Base-by-base conservation (phyloP, 78 protist species). In the Diacronema lutheri region DNA sequence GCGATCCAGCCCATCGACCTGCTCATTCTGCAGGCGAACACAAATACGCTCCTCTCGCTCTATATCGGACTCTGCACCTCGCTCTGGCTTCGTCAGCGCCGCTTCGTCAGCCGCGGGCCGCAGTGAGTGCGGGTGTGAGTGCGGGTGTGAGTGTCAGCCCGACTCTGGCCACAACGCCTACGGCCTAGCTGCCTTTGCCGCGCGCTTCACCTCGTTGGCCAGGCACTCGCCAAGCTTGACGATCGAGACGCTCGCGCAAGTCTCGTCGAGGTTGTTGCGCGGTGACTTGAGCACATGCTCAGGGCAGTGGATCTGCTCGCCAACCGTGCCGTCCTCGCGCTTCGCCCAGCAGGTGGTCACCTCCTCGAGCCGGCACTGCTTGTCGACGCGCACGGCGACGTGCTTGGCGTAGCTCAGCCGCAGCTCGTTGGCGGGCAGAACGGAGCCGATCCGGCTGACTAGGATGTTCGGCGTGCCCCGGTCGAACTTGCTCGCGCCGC, bases 291-390 rank as follows among this genome's bases (percentile, higher is more conserved):
- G 7, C 58, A 76, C 82, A 14, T 76, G 66, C 44, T 38, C 41
- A 4, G 82, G 82, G 65, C 82, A 76, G 35, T 76, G 62, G 25
- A 76, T 11, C 65, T 76, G 82, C 82, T 9, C 46, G 14, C 65
- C 82, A 31, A 76, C 65, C 26, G n/a, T 9, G n/a, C 82, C 82
- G 10, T 55, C 66, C 29, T 65, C 35, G 12, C 0, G 25, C 65
- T 76, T 76, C 0, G 62, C 64, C 41, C 38, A 76, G 65, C 82
- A 76, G 14, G 44, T 33, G 14, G 82, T 76, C 23, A 76, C n/a
- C 65, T 76, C 82, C 4, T 21, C 1, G 21, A 76, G 44, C 7
- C n/a, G 37, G 65, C 82, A 76, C 25, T 33, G 29, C 26, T 56
- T n/a, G 65, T 46, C 61, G 35, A 38, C 44, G 19, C 29, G 4